These are phyloP conservation scores for Pleurotus pulmonarius DNA, from an alignment of 768 basidiomycete species.

Conservation along the genomic window DNA sequence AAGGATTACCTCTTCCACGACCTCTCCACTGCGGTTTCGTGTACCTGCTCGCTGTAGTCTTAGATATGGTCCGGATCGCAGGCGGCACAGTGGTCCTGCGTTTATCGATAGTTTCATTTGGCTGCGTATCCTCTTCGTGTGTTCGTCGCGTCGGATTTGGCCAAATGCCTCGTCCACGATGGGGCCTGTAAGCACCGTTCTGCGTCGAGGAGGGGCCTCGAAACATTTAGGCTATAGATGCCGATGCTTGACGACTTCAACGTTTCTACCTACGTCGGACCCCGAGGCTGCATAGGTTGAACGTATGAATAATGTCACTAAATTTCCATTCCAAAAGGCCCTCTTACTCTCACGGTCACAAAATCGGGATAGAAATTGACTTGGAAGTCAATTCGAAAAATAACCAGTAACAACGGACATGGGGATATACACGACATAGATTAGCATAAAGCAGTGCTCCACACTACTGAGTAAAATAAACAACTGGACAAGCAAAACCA, in stretches of 20 bases:
- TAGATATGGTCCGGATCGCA: not conserved
- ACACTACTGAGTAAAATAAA: conserved; percentile 8
- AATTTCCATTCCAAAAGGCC: too few species aligned
- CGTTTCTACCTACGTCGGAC: not conserved
- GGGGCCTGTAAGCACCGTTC: not conserved
- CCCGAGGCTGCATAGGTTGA: not conserved
- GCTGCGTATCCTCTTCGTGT: conserved; percentile 8
- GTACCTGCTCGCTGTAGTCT: not conserved
- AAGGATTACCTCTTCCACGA: not conserved
- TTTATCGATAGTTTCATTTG: conserved; percentile 8
- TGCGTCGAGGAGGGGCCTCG: not conserved
- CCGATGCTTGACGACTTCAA: not conserved
- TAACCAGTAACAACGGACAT: conserved; percentile 1
- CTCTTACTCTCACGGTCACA: not conserved
- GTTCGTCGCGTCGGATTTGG: not conserved
- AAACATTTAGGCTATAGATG: not conserved
- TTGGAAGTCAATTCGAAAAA: not conserved
- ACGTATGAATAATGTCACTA: too few species aligned
- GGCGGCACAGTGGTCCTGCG: not conserved
- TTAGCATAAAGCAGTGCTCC: conserved; percentile 5
- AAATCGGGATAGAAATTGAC: not conserved
- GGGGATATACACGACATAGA: conserved; percentile 4
- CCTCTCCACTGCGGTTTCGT: not conserved
- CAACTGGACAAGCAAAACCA: conserved; percentile 5
- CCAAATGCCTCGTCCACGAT: not conserved